These are phyloP conservation scores for Neurospora terricola DNA, from an alignment of 495 filamentous ascomycete species.

Conservation along the genomic window DNA sequence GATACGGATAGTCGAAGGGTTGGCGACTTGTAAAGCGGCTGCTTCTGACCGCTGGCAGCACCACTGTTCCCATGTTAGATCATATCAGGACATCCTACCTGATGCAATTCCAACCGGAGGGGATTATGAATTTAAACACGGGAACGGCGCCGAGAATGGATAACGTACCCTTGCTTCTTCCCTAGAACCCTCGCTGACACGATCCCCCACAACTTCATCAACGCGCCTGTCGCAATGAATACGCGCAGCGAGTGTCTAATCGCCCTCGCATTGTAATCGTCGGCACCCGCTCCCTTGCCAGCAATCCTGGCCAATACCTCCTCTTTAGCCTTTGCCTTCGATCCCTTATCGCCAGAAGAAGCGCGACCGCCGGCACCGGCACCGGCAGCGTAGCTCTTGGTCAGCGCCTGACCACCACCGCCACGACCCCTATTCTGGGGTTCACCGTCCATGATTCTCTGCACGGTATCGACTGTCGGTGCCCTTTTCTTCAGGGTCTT, in stretches of 20 bases:
- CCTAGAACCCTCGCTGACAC: slow-evolving; percentile 38
- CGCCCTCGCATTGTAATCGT: slow-evolving; percentile 73
- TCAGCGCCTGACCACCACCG: slow-evolving; percentile 3
- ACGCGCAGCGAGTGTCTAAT: slow-evolving; percentile 66
- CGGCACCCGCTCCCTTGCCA: slow-evolving; percentile 18
- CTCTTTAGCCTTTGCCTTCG: slow-evolving; percentile 14
- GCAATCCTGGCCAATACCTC: not conserved
- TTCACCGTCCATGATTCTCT: slow-evolving; percentile 35
- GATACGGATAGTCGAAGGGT: slow-evolving; percentile 71
- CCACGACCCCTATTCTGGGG: slow-evolving; percentile 1
- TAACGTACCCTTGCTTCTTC: slow-evolving; percentile 36
- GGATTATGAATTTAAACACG: not conserved
- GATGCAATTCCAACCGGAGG: not conserved
- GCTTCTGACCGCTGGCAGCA: slow-evolving; percentile 21
- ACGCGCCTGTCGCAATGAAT: slow-evolving; percentile 58
- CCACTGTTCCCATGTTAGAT: not conserved
- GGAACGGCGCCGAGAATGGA: not conserved
- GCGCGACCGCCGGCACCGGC: not conserved
- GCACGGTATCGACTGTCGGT: slow-evolving; percentile 41
- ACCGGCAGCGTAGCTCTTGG: not conserved
- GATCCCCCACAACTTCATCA: slow-evolving; percentile 58
- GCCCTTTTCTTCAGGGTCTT: slow-evolving; percentile 49
- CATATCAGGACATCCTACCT: not conserved
- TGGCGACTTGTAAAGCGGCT: slow-evolving; percentile 53
- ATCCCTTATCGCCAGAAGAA: not conserved